Evolutionary conservation across 176 grass and related monocot genomes (phyloP).

Genomic region (Coix lacrymajobi): DNA sequence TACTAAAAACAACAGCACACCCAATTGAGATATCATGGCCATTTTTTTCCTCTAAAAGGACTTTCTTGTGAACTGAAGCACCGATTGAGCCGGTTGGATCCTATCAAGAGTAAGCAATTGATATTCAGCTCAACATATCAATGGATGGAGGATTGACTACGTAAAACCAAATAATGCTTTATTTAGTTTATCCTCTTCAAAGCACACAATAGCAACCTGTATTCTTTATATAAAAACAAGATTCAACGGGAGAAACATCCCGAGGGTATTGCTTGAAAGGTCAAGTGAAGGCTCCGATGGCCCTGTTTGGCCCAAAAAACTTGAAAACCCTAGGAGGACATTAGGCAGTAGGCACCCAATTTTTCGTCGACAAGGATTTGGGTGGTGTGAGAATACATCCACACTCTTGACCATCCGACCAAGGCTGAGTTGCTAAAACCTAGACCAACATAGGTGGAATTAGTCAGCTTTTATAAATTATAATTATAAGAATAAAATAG

Average conservation of each 20-base stretch:
- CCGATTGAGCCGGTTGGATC: slow-evolving; percentile 36
- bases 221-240: not conserved
- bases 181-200: not conserved
- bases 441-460: no score
- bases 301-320: not conserved
- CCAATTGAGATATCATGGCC: slow-evolving; percentile 38
- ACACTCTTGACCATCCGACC: no score
- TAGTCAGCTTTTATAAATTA: no score
- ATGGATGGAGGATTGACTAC: not conserved
- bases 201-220: not conserved
- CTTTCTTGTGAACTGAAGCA: slow-evolving; percentile 48
- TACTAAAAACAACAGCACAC: slow-evolving; percentile 40
- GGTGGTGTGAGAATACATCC: no score
- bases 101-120: slow-evolving; percentile 16
- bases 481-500: no score
- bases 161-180: not conserved
- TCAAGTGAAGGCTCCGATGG: not conserved
- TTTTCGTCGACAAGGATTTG: no score
- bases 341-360: no score
- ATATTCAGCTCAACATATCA: not conserved
- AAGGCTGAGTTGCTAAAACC: no score
- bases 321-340: not conserved
- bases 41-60: slow-evolving; percentile 19
- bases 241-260: not conserved
- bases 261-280: not conserved